A percentile compares a stretch with the other conserved stretches of the same genome.
These are phyloP conservation scores for Sugiyamaella xylanicola DNA, from an alignment of 1,139 yeast genomes.

Conservation along the genomic window DNA sequence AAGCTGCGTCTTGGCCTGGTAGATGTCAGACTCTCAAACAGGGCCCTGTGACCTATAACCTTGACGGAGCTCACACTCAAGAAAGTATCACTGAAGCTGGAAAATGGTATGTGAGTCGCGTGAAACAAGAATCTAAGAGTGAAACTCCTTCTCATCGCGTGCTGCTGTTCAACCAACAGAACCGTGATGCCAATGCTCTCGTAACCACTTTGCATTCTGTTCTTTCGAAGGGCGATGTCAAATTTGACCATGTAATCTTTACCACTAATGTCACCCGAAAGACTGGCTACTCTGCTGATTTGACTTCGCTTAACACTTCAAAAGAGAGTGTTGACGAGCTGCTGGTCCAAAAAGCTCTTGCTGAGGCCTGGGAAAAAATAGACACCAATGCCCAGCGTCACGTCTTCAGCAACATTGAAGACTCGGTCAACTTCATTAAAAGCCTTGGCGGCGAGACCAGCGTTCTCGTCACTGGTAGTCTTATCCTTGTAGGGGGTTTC, in stretches of 20 bases:
- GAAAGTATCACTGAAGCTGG: slow-evolving; percentile 84
- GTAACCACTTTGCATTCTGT: slow-evolving; percentile 55
- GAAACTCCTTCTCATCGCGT: slow-evolving; percentile 40
- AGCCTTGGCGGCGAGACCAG: slow-evolving; percentile 49
- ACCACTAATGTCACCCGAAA: slow-evolving; percentile 93
- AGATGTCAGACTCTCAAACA: slow-evolving; percentile 75
- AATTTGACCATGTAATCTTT: slow-evolving; percentile 77
- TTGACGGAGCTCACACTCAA: slow-evolving; percentile 95
- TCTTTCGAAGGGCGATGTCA: slow-evolving; percentile 39
- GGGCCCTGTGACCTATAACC: slow-evolving; percentile 62
- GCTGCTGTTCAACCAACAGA: slow-evolving; percentile 89
- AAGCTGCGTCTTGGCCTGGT: slow-evolving; percentile 84
- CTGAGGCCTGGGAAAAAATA: slow-evolving; percentile 65
- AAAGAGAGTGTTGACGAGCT: slow-evolving; percentile 74
- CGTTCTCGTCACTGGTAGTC: slow-evolving; percentile 91
- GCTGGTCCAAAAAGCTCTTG: slow-evolving; percentile 76
- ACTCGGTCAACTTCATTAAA: slow-evolving; percentile 60
- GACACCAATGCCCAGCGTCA: slow-evolving; percentile 53
- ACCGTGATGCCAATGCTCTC: slow-evolving; percentile 76
- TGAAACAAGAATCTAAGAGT: slow-evolving; percentile 33
- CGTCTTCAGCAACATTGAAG: slow-evolving; percentile 74
- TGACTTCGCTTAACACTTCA: slow-evolving; percentile 81
- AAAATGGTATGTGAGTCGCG: slow-evolving; percentile 62
- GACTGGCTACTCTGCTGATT: slow-evolving; percentile 80
- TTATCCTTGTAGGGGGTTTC: slow-evolving; percentile 93